phyloP scores from a whole-genome alignment of 768 basidiomycete species.

The Cyathus striatus region DNA sequence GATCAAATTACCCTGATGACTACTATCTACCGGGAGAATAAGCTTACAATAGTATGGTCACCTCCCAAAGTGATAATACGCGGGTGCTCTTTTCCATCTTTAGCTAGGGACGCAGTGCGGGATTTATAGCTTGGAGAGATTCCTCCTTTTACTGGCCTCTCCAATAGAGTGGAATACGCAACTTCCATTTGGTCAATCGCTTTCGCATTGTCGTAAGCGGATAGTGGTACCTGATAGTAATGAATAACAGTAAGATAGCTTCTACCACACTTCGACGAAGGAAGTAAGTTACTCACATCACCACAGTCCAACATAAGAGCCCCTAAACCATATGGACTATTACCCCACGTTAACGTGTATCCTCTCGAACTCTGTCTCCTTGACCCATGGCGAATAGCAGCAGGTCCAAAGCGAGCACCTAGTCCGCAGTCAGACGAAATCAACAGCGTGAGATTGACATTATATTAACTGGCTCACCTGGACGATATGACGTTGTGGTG shows the following conservation, averaged over 20 bases:
- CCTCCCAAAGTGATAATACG: slow-evolving; percentile 62
- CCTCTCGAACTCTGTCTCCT: slow-evolving; percentile 42
- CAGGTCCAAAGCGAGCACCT: slow-evolving; percentile 69
- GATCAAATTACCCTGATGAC: slow-evolving; percentile 39
- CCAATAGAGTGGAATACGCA: slow-evolving; percentile 58
- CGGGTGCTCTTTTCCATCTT: slow-evolving; percentile 58
- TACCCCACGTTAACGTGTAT: slow-evolving; percentile 48
- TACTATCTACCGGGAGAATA: slow-evolving; percentile 27
- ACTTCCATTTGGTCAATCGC: slow-evolving; percentile 67
- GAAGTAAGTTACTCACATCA: slow-evolving; percentile 37
- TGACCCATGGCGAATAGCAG: slow-evolving; percentile 58
- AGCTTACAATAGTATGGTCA: slow-evolving; percentile 61
- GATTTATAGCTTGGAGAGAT: slow-evolving; percentile 7
- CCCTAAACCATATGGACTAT: slow-evolving; percentile 43
- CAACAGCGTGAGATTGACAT: background rate
- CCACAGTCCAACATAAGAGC: slow-evolving; percentile 58
- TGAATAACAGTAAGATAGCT: background rate
- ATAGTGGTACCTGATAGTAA: slow-evolving; percentile 19
- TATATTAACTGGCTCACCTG: slow-evolving; percentile 11
- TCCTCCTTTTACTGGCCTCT: slow-evolving; percentile 23
- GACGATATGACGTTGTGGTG: slow-evolving; percentile 42
- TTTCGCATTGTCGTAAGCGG: slow-evolving; percentile 54
- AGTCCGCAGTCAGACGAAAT: too few relatives aligned
- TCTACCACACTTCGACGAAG: background rate
- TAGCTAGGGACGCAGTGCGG: slow-evolving; percentile 30